Base-by-base conservation (phyloP, 768 basidiomycete species). In the Amanita rimosa region DNA sequence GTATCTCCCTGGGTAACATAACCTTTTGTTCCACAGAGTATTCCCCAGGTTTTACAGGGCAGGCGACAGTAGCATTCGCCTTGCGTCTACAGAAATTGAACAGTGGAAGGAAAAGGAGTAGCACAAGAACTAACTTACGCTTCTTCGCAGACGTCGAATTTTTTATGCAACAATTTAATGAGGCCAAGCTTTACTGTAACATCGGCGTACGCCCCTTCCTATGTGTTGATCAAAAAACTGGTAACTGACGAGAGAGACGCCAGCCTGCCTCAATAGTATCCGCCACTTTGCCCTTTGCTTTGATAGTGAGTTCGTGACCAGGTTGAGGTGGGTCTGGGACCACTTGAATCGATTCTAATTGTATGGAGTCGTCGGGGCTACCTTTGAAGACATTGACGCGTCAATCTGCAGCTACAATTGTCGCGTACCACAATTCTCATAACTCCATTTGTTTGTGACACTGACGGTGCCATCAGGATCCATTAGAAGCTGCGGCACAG, bases 121-220 rank as follows among this genome's bases (percentile, higher is more conserved):
- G 48, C 43, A 27, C 50, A 46, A 16, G 13, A 44, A 3, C 16
- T 26, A 16, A 78, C 93, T 58, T 71, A 96, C 89, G 93, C 92
- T 66, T 97, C 94, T 52, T 94, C 74, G 61, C 95, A 98, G 27
- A 97, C 66, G 55, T 97, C 90, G 55, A 97, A 95, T 14, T 55
- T 60, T 69, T 89, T 96, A 39, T 71, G 64, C 27, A 98, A 67
- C n/a, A 98, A 62, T 69, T 90, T 96, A 60, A 99, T 78, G 24
- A 90, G 67, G 21, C 96, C 96, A n/a, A 98, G 72, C 64, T 97
- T 98, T 49, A 99, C 95, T 1, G 67, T 66, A 3, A 99, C 92
- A 55, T 94, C 81, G 6, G 85, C 95, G 57, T 78, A 87, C 34
- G 95, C 87, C 4, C 96, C 96, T 4, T 93, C 83, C 94, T 97